phyloP scores from a whole-genome alignment of 2,329 filamentous ascomycete species.

The Didymosphaeria variabile region DNA sequence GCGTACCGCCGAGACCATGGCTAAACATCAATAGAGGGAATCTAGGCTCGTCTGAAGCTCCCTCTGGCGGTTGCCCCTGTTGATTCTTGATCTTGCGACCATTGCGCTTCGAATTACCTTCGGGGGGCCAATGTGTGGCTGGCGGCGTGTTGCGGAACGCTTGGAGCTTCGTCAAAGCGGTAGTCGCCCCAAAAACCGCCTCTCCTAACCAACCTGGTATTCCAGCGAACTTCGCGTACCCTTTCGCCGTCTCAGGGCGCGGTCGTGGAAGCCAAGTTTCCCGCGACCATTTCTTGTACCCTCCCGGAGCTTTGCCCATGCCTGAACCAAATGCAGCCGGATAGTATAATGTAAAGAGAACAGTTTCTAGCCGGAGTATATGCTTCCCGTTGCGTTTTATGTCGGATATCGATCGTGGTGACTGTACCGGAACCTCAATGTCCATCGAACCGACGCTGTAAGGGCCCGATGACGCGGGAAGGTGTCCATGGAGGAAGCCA shows the following conservation, averaged over 20 bases:
- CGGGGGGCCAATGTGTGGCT: slow-evolving; percentile 64
- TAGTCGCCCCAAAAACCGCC: slow-evolving; percentile 64
- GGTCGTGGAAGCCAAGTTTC: slow-evolving; percentile 71
- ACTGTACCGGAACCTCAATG: slow-evolving; percentile 61
- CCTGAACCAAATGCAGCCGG: slow-evolving; percentile 61
- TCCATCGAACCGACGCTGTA: slow-evolving; percentile 62
- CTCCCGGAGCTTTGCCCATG: slow-evolving; percentile 49
- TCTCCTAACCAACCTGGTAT: slow-evolving; percentile 58
- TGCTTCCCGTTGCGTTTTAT: slow-evolving; percentile 60
- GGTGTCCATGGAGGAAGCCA: slow-evolving; percentile 53
- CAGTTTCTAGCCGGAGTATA: slow-evolving; percentile 64
- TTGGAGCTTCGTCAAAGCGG: slow-evolving; percentile 71
- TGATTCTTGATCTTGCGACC: slow-evolving; percentile 54
- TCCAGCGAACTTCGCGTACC: slow-evolving; percentile 69
- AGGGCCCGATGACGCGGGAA: slow-evolving; percentile 63
- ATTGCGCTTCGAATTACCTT: slow-evolving; percentile 48
- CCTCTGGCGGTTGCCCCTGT: slow-evolving; percentile 50
- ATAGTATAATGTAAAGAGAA: slow-evolving; percentile 73
- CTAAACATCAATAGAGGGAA: slow-evolving; percentile 73
- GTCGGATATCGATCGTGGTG: slow-evolving; percentile 59
- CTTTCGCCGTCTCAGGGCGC: slow-evolving; percentile 63
- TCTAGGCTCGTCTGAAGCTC: slow-evolving; percentile 49
- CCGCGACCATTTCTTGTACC: slow-evolving; percentile 58
- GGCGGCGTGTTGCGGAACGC: slow-evolving; percentile 69
- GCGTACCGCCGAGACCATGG: slow-evolving; percentile 71